Evolutionary conservation across 1,284 basidiomycete species (phyloP).

Genomic region (Schizopora paradoxa): DNA sequence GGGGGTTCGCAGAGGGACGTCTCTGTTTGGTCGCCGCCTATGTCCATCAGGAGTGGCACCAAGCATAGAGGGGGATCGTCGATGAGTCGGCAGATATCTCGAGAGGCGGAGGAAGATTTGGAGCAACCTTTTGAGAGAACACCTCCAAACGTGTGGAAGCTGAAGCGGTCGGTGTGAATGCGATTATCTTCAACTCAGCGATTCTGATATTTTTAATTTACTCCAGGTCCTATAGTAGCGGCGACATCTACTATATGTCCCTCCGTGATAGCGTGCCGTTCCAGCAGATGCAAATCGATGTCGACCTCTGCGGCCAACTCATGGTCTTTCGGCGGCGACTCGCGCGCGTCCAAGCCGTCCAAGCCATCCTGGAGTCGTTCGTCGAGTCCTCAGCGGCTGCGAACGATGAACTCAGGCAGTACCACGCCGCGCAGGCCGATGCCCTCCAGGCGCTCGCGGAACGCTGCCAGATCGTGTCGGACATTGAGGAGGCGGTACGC

Average conservation of each 20-base stretch:
- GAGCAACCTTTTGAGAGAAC: too few relatives aligned
- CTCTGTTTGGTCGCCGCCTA: too few relatives aligned
- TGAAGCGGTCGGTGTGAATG: too few relatives aligned
- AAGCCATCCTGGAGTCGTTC: conserved; percentile 39
- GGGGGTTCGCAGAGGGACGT: too few relatives aligned
- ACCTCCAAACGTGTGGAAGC: too few relatives aligned
- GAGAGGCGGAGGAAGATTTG: too few relatives aligned
- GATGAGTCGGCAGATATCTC: neutral
- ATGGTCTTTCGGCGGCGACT: conserved; percentile 63
- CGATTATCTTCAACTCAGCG: too few relatives aligned
- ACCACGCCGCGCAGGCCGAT: conserved; percentile 32
- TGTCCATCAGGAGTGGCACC: too few relatives aligned
- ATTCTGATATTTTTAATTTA: too few relatives aligned
- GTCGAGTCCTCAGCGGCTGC: conserved; percentile 45
- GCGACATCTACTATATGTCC: conserved; percentile 45
- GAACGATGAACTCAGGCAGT: conserved; percentile 48
- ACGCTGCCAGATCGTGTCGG: conserved; percentile 37
- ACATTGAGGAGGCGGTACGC: conserved; percentile 44
- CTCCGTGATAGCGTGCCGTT: conserved; percentile 42
- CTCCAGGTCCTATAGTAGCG: conserved; percentile 59
- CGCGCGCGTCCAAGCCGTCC: conserved; percentile 43
- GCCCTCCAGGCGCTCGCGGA: conserved; percentile 9
- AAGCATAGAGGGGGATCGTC: neutral
- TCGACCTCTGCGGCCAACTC: conserved; percentile 69
- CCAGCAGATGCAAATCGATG: conserved; percentile 69